Conservation (phyloP, 1,139 yeast genomes). For the Saccharomyces hybrid region DNA sequence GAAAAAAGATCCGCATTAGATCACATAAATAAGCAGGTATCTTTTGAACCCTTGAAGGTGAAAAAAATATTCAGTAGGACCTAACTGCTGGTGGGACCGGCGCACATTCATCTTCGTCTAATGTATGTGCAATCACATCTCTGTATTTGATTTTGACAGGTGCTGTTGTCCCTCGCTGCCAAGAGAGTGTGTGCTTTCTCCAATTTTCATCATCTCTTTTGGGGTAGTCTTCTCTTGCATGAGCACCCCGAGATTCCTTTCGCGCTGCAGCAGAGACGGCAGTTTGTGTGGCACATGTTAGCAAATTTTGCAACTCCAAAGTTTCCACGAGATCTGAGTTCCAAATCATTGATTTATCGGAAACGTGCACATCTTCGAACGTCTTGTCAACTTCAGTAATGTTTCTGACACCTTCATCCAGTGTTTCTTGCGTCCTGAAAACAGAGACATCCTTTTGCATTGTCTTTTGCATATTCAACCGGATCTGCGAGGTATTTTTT, state of each 20-base stretch:
- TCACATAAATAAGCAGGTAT: neutral
- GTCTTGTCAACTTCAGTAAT: slow-evolving; percentile 69
- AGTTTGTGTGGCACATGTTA: slow-evolving; percentile 96
- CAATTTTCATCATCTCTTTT: slow-evolving; percentile 92
- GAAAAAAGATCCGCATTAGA: neutral
- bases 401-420: slow-evolving; percentile 84
- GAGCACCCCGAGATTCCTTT: slow-evolving; percentile 98
- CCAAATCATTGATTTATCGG: slow-evolving; percentile 98
- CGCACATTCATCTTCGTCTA: slow-evolving; percentile 89
- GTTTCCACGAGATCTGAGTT: slow-evolving; percentile 95
- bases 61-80: slow-evolving; percentile 50
- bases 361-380: slow-evolving; percentile 68
- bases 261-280: slow-evolving; percentile 92
- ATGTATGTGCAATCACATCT: slow-evolving; percentile 71
- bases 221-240: slow-evolving; percentile 96
- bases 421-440: slow-evolving; percentile 86
- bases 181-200: slow-evolving; percentile 96
- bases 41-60: too few relatives aligned
- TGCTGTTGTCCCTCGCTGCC: slow-evolving; percentile 72
- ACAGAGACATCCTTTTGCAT: slow-evolving; percentile 98
- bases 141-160: slow-evolving; percentile 76
- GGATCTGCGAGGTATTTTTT: slow-evolving; percentile 75
- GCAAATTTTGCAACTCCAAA: slow-evolving; percentile 88
- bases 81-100: slow-evolving; percentile 96
- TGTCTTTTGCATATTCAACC: slow-evolving; percentile 87